Evolutionary conservation across 2,329 filamentous ascomycete species (phyloP).

Genomic region (Ilyonectria robusta): DNA sequence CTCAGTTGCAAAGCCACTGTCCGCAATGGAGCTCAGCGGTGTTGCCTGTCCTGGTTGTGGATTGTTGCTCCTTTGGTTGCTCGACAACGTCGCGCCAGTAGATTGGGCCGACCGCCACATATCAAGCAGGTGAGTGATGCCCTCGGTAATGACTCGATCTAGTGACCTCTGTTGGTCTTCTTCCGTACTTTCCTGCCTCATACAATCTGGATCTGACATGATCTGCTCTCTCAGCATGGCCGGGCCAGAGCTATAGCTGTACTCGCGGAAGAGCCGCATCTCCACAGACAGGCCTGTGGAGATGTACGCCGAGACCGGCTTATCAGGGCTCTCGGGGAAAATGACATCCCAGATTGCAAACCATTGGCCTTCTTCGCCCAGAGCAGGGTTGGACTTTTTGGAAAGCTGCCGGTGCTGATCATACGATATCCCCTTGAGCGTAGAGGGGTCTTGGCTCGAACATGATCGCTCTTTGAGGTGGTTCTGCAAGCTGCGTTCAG

Average conservation of each 20-base stretch:
- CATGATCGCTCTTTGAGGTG: background rate
- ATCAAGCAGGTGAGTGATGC: background rate
- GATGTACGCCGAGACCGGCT: constrained; percentile 42
- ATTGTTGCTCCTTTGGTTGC: background rate
- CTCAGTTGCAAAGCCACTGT: background rate
- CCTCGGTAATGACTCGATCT: background rate
- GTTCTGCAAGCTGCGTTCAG: background rate
- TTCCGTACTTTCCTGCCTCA: background rate
- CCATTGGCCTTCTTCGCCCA: constrained; percentile 47
- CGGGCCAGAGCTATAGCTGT: background rate
- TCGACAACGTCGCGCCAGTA: background rate
- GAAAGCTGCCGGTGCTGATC: background rate
- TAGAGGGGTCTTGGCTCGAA: background rate
- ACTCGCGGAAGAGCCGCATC: background rate
- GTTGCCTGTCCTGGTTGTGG: background rate
- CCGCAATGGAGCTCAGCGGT: background rate
- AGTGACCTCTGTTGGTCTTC: background rate
- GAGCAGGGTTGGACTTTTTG: constrained; percentile 14
- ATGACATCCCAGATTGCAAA: constrained; percentile 48
- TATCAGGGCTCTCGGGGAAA: constrained; percentile 36
- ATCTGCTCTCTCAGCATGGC: background rate
- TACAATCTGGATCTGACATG: background rate
- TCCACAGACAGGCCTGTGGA: constrained; percentile 12
- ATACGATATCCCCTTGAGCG: background rate
- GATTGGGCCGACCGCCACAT: background rate